A percentile compares a stretch with the other conserved stretches of the same genome.
Conservation (phyloP, 495 filamentous ascomycete species). For the Alectoria sarmentosa region DNA sequence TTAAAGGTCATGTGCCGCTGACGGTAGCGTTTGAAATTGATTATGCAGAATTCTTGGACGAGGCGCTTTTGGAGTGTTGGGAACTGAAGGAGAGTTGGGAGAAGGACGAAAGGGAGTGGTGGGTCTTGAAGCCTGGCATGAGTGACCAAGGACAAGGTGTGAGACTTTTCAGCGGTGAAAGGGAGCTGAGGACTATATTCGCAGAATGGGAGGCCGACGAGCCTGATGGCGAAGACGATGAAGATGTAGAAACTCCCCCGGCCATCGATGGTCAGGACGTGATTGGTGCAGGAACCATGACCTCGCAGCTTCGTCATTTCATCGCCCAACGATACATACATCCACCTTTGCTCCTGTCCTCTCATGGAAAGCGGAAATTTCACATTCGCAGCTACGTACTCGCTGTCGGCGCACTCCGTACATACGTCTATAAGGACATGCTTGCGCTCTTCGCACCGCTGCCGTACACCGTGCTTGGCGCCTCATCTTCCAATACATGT, state of each 20-base stretch:
- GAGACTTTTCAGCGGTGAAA: slow-evolving; percentile 73
- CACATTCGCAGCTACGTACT: slow-evolving; percentile 91
- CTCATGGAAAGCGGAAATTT: slow-evolving; percentile 67
- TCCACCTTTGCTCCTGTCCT: slow-evolving; percentile 68
- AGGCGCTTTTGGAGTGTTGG: slow-evolving; percentile 81
- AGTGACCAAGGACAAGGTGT: slow-evolving; percentile 94
- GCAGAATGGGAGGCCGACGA: slow-evolving; percentile 78
- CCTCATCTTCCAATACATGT: neutral
- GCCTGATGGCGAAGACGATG: slow-evolving; percentile 51
- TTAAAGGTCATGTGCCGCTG: slow-evolving; percentile 62
- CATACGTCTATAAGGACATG: slow-evolving; percentile 86
- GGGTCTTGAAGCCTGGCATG: slow-evolving; percentile 97
- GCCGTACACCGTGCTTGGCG: slow-evolving; percentile 47
- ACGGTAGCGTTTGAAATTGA: slow-evolving; percentile 85
- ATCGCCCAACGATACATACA: slow-evolving; percentile 94
- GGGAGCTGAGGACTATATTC: slow-evolving; percentile 75
- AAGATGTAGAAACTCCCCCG: slow-evolving; percentile 32
- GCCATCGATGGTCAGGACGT: slow-evolving; percentile 26
- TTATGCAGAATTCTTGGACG: slow-evolving; percentile 93
- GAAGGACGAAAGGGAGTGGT: slow-evolving; percentile 70
- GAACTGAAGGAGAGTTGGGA: slow-evolving; percentile 72
- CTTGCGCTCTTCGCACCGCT: slow-evolving; percentile 82
- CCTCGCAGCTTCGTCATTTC: slow-evolving; percentile 92
- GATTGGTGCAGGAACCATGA: slow-evolving; percentile 55
- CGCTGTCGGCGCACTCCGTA: slow-evolving; percentile 63